A percentile compares a stretch with the other conserved stretches of the same genome.
phyloP scores from a whole-genome alignment of 1,139 yeast species.

The Blastobotrys serpentis region DNA sequence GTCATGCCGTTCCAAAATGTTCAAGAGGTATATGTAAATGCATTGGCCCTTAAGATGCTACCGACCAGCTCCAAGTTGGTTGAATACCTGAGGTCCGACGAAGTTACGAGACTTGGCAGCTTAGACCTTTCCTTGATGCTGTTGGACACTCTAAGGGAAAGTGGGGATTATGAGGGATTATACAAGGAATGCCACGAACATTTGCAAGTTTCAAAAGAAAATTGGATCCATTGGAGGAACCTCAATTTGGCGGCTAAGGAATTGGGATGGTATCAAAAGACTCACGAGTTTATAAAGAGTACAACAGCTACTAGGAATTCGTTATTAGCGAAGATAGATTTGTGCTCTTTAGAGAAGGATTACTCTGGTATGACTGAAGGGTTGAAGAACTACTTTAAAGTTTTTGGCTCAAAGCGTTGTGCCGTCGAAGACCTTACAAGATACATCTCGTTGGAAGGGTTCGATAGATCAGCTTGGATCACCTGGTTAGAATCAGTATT shows the following conservation, averaged over 20 bases:
- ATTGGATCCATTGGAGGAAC: constrained; percentile 40
- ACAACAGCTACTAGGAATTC: constrained; percentile 52
- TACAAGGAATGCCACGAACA: constrained; percentile 33
- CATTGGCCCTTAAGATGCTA: constrained; percentile 45
- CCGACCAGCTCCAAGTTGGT: constrained; percentile 37
- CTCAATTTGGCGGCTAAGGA: constrained; percentile 47
- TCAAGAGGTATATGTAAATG: constrained; percentile 61
- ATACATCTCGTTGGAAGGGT: constrained; percentile 30
- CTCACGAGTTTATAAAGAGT: constrained; percentile 32
- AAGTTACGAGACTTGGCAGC: constrained; percentile 45
- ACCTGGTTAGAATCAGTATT: constrained; percentile 14
- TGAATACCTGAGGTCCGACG: constrained; percentile 36
- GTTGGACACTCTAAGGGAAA: constrained; percentile 45
- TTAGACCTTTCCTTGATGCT: constrained; percentile 58
- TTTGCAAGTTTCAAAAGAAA: constrained; percentile 24
- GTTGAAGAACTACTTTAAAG: constrained; percentile 45
- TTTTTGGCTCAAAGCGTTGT: constrained; percentile 54
- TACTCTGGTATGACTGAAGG: constrained; percentile 31
- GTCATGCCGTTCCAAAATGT: constrained; percentile 48
- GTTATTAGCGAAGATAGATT: constrained; percentile 53
- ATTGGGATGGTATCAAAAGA: constrained; percentile 34
- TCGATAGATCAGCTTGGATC: background rate
- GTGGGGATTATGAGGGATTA: constrained; percentile 47
- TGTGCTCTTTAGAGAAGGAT: constrained; percentile 22
- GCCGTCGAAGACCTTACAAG: constrained; percentile 57